phyloP scores from a whole-genome alignment of 2,329 filamentous ascomycete species.

The Lachnellula cervina region DNA sequence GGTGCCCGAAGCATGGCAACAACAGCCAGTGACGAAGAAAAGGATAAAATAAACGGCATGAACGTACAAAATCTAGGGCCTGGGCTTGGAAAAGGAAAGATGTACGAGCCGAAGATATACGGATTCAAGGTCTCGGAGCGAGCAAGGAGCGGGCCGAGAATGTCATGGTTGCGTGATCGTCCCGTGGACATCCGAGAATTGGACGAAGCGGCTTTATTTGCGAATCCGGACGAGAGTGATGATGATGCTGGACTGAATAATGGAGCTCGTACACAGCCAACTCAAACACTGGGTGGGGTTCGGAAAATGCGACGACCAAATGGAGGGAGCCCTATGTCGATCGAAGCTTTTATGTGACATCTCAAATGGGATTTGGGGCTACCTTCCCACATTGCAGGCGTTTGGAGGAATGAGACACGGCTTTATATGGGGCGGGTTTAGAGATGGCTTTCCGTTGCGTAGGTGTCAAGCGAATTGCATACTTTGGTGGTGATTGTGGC shows the following conservation, averaged over 20 bases:
- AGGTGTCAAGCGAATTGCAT: slow-evolving; percentile 6
- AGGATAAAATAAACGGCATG: slow-evolving; percentile 73
- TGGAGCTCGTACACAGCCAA: slow-evolving; percentile 15
- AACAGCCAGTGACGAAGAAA: slow-evolving; percentile 35
- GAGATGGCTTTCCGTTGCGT: slow-evolving; percentile 1
- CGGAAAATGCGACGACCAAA: slow-evolving; percentile 16
- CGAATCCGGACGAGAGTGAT: slow-evolving; percentile 50
- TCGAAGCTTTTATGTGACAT: slow-evolving; percentile 22
- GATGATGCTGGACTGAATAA: slow-evolving; percentile 40
- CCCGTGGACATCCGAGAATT: slow-evolving; percentile 75
- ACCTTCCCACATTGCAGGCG: slow-evolving; percentile 6
- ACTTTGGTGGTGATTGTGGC: slow-evolving; percentile 1
- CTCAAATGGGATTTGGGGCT: slow-evolving; percentile 1
- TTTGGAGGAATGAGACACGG: slow-evolving; percentile 1
- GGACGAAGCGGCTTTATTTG: slow-evolving; percentile 65
- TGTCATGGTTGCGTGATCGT: slow-evolving; percentile 92
- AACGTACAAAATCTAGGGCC: slow-evolving; percentile 83
- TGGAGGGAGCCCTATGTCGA: slow-evolving; percentile 31
- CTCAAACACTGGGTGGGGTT: slow-evolving; percentile 2
- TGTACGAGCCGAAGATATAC: slow-evolving; percentile 95
- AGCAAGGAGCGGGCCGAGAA: slow-evolving; percentile 82
- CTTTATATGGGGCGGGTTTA: background rate
- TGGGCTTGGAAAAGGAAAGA: slow-evolving; percentile 72
- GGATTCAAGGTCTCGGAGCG: slow-evolving; percentile 92
- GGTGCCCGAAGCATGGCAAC: slow-evolving; percentile 29